Conservation (phyloP, 2,329 filamentous ascomycete species). For the Sphaerostilbella broomeana region DNA sequence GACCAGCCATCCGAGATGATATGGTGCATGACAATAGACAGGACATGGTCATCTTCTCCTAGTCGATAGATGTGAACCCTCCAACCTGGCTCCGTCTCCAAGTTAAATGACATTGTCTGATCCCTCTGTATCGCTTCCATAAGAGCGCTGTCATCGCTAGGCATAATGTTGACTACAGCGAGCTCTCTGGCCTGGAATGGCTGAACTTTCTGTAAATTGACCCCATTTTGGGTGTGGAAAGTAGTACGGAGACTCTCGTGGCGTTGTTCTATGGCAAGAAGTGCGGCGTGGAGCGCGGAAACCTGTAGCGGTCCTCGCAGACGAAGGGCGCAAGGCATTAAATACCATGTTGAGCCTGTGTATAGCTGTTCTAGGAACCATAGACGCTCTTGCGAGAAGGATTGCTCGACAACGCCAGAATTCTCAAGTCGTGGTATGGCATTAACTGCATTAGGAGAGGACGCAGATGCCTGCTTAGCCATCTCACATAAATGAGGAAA, state of each 20-base stretch:
- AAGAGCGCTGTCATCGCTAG: neutral
- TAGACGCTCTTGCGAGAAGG: constrained; percentile 10
- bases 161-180: constrained; percentile 4
- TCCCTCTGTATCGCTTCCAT: constrained; percentile 2
- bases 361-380: constrained; percentile 14
- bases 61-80: constrained; percentile 13
- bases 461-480: too few species aligned
- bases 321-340: constrained; percentile 9
- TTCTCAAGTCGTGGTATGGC: constrained; percentile 1
- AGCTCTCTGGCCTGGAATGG: neutral
- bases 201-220: constrained; percentile 13
- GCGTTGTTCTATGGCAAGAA: constrained; percentile 6
- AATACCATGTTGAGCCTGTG: constrained; percentile 8
- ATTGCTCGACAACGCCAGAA: constrained; percentile 5
- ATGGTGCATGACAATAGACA: constrained; percentile 20
- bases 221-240: constrained; percentile 5
- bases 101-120: constrained; percentile 12
- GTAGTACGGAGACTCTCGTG: constrained; percentile 11
- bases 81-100: constrained; percentile 14
- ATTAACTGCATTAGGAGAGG: too few species aligned
- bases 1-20: constrained; percentile 23
- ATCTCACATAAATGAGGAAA: too few species aligned
- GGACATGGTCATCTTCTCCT: constrained; percentile 4
- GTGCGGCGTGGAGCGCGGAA: constrained; percentile 2
- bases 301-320: constrained; percentile 3